Evolutionary conservation across 805 yeast genomes (phyloP), one percentile per base, ranked within the genome.

Genomic region (Candida succiphila): DNA sequence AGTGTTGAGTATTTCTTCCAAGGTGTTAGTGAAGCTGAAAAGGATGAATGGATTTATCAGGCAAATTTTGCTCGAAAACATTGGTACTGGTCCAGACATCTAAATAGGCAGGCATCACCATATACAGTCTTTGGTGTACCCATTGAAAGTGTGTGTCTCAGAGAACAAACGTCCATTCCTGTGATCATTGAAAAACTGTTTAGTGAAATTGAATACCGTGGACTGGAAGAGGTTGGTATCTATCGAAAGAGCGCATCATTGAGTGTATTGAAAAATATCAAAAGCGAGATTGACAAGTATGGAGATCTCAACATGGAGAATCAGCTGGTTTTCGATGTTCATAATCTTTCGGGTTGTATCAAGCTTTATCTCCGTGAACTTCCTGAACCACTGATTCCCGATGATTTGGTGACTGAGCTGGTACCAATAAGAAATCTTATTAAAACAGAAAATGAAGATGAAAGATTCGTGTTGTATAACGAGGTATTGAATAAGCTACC

Each of bases 221-320:
- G 97, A 1, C 53, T 89, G 20, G 87, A 85, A 43, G 96, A 88
- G 51, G 83, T 85, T 34, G 97, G 97, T 14, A 64, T 89, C 12
- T 89, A 89, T 54, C 74, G 97, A 52, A 72, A 71, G 40, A 67
- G 75, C 48, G 68, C 77, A 0, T 69, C 77, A 0, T 41, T 71
- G 19, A 59, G 65, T 37, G 71, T 67, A 25, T 57, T 73, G 40
- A 58, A 49, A 31, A 56, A 58, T 29, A 55, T 69, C 36, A 68
- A 61, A 41, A 48, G 56, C 1, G 59, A 57, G 33, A 67, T 73
- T 35, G 74, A 73, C 44, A 53, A 51, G 35, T 37, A 50, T 5
- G 78, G 78, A 4, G 60, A 59, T 30, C 54, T 70, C 37, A 61
- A 67, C 43, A 63, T 69, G 55, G 63, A 59, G 33, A 51, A 56